Evolutionary conservation across 2,329 filamentous ascomycete genomes (phyloP).

Genomic region (Aaosphaeria pasadenensis): DNA sequence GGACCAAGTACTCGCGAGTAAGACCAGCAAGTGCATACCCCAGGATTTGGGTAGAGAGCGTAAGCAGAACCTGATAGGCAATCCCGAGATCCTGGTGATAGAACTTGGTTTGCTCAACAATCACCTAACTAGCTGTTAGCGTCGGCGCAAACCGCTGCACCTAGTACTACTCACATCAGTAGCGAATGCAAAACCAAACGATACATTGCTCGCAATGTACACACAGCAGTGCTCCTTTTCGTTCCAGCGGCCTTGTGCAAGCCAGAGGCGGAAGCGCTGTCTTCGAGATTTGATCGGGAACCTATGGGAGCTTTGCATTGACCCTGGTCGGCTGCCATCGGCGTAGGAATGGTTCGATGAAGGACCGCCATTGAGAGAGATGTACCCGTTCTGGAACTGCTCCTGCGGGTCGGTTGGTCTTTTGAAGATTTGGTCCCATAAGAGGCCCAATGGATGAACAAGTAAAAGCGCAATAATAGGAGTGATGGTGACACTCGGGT

Average conservation of each 20-base stretch:
- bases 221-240: slow-evolving; percentile 87
- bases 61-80: slow-evolving; percentile 76
- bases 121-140: slow-evolving; percentile 50
- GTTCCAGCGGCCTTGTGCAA: slow-evolving; percentile 79
- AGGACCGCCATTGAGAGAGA: slow-evolving; percentile 16
- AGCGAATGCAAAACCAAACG: slow-evolving; percentile 84
- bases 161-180: slow-evolving; percentile 60
- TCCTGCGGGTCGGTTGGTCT: slow-evolving; percentile 53
- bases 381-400: slow-evolving; percentile 57
- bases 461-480: slow-evolving; percentile 84
- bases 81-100: slow-evolving; percentile 79
- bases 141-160: neutral
- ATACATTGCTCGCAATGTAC: slow-evolving; percentile 86
- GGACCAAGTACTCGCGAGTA: slow-evolving; percentile 75
- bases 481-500: slow-evolving; percentile 85
- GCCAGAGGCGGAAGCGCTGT: slow-evolving; percentile 63
- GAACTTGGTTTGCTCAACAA: slow-evolving; percentile 86
- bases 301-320: slow-evolving; percentile 7
- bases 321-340: slow-evolving; percentile 8
- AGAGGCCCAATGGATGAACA: slow-evolving; percentile 75
- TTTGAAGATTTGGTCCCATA: slow-evolving; percentile 75
- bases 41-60: slow-evolving; percentile 80
- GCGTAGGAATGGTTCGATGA: neutral
- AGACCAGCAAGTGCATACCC: slow-evolving; percentile 85
- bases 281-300: slow-evolving; percentile 15